Conservation (phyloP, 2,329 filamentous ascomycete species). For the Trichoderma arundinaceum region DNA sequence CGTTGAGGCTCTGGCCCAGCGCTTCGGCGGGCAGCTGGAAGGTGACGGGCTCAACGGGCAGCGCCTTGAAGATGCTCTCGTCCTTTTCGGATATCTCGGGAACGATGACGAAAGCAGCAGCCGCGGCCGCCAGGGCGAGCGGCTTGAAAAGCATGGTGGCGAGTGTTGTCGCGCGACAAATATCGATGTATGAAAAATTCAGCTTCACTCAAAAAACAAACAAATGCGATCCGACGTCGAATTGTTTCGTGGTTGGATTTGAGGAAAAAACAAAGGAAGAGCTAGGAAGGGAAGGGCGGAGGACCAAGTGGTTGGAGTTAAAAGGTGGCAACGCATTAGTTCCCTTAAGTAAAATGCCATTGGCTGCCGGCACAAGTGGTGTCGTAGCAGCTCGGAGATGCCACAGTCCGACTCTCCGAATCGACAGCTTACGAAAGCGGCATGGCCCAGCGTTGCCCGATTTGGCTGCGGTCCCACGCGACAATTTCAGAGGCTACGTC, state of each 20-base stretch:
- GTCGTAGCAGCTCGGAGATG: not conserved
- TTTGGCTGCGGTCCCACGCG: not conserved
- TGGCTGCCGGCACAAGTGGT: not conserved
- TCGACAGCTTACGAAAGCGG: not conserved
- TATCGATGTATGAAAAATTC: not conserved
- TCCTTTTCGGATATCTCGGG: slow-evolving; percentile 54
- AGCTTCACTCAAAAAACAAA: no score
- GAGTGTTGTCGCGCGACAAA: slow-evolving; percentile 32
- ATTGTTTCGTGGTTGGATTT: not conserved
- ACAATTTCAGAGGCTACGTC: slow-evolving; percentile 16
- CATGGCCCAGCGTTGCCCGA: not conserved
- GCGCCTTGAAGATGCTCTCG: slow-evolving; percentile 50
- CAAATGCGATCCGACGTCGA: not conserved
- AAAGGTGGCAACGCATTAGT: not conserved
- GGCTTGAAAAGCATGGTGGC: slow-evolving; percentile 44
- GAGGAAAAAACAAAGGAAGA: not conserved
- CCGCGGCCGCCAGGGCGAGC: slow-evolving; percentile 44
- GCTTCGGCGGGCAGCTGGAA: slow-evolving; percentile 46
- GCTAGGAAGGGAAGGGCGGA: not conserved
- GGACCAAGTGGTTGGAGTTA: not conserved
- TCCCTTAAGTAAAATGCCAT: not conserved
- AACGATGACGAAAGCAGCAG: slow-evolving; percentile 59
- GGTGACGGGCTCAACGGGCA: slow-evolving; percentile 46
- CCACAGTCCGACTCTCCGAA: slow-evolving; percentile 3
- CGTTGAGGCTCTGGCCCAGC: slow-evolving; percentile 49